phyloP scores from a whole-genome alignment of 2,329 filamentous ascomycete species.

The Fusarium sacchari region DNA sequence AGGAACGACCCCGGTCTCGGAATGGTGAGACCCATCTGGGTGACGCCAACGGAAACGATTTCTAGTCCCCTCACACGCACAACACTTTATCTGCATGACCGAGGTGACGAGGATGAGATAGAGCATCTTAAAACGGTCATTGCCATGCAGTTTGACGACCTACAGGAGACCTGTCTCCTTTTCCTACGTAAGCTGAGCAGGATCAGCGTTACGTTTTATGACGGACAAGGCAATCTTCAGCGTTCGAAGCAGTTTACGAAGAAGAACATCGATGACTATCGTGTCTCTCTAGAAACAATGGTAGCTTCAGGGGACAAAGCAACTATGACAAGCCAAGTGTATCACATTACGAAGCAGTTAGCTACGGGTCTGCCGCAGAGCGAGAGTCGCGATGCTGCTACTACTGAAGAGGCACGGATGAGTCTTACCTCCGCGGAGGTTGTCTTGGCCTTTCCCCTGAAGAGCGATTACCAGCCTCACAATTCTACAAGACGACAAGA shows the following conservation, averaged over 20 bases:
- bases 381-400: constrained; percentile 18
- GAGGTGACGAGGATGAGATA: constrained; percentile 4
- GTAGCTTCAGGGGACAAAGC: not conserved
- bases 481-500: constrained; percentile 1
- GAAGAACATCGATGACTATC: not conserved
- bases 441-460: constrained; percentile 33
- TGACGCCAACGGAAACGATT: not conserved
- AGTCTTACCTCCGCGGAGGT: constrained; percentile 9
- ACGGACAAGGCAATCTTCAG: not conserved
- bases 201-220: constrained; percentile 14
- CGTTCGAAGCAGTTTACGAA: constrained; percentile 10
- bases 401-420: not conserved
- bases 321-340: not conserved
- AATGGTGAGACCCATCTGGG: constrained; percentile 29
- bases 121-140: not conserved
- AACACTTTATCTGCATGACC: constrained; percentile 18
- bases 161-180: constrained; percentile 10
- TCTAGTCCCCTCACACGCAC: constrained; percentile 18
- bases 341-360: constrained; percentile 17
- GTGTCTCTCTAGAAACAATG: constrained; percentile 6
- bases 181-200: constrained; percentile 22
- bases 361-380: not conserved
- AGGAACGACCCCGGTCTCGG: constrained; percentile 16
- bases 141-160: constrained; percentile 9
- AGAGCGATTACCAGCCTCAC: not conserved